Conservation (phyloP, 208 protist species). For the Leishmania amazonensis region DNA sequence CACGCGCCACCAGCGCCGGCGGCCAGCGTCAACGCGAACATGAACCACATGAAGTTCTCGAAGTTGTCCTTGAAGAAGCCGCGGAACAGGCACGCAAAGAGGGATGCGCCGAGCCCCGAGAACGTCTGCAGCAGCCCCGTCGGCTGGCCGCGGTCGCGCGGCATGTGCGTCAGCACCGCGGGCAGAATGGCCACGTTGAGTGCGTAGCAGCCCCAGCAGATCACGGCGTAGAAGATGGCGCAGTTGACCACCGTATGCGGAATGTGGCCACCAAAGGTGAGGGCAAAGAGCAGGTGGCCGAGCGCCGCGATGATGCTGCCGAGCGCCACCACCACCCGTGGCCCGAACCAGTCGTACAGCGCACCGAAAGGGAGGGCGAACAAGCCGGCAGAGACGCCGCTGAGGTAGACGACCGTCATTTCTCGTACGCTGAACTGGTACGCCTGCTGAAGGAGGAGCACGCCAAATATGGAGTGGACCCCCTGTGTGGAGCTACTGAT, state of each 20-base stretch:
- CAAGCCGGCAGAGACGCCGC: constrained; percentile 28
- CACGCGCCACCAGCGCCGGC: constrained; percentile 32
- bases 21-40: constrained; percentile 35
- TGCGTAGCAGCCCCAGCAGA: constrained; percentile 43
- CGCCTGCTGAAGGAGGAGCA: constrained; percentile 31
- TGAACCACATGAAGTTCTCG: constrained; percentile 42
- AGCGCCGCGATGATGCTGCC: constrained; percentile 31
- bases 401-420: constrained; percentile 36
- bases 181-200: constrained; percentile 45
- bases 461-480: constrained; percentile 37
- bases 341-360: constrained; percentile 46
- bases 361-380: constrained; percentile 31
- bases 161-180: constrained; percentile 47
- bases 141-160: constrained; percentile 53
- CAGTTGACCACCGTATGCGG: constrained; percentile 27
- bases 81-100: constrained; percentile 51
- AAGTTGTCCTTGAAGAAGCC: constrained; percentile 42
- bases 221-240: constrained; percentile 46
- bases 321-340: constrained; percentile 23
- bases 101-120: constrained; percentile 45
- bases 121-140: constrained; percentile 57
- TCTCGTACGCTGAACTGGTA: constrained; percentile 27
- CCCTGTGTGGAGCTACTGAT: constrained; percentile 38
- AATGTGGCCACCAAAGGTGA: constrained; percentile 45
- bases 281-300: constrained; percentile 38